These are phyloP conservation scores for Gynandropsis gynandra DNA, from an alignment of 345 rosid species.

Conservation along the genomic window DNA sequence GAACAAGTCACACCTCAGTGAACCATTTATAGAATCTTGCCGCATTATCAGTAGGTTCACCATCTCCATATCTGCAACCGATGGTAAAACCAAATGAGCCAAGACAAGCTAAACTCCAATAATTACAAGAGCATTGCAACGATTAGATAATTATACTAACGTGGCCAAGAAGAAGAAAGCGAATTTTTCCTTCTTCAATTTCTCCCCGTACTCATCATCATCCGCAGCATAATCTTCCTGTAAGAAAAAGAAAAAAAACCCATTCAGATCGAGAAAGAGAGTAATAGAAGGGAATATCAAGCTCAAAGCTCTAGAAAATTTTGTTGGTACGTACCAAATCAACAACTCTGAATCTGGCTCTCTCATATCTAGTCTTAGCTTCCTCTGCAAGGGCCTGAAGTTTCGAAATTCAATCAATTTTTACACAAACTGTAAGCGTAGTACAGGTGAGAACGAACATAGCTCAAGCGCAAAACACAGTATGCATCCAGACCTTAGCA, in stretches of 20 bases:
- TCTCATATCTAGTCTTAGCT: slow-evolving; percentile 78
- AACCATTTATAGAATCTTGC: slow-evolving; percentile 99
- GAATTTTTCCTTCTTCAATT: slow-evolving; percentile 72
- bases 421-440: not conserved
- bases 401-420: not conserved
- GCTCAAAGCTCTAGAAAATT: slow-evolving; percentile 1
- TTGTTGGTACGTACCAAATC: slow-evolving; percentile 56
- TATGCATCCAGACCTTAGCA: slow-evolving; percentile 68
- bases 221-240: slow-evolving; percentile 96
- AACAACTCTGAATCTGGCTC: slow-evolving; percentile 62
- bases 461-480: not conserved
- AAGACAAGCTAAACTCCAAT: not conserved
- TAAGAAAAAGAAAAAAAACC: too few species aligned
- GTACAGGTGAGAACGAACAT: not conserved
- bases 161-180: slow-evolving; percentile 92
- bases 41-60: slow-evolving; percentile 98
- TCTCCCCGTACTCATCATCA: slow-evolving; percentile 89
- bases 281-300: not conserved
- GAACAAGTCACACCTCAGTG: slow-evolving; percentile 52
- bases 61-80: slow-evolving; percentile 83
- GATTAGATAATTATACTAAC: slow-evolving; percentile 36
- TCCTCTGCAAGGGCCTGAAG: slow-evolving; percentile 66
- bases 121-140: not conserved
- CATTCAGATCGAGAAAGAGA: not conserved
- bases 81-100: slow-evolving; percentile 11